Conservation (phyloP, 371 early-diverging fungal genomes). For the Saksenaea vasiformis region DNA sequence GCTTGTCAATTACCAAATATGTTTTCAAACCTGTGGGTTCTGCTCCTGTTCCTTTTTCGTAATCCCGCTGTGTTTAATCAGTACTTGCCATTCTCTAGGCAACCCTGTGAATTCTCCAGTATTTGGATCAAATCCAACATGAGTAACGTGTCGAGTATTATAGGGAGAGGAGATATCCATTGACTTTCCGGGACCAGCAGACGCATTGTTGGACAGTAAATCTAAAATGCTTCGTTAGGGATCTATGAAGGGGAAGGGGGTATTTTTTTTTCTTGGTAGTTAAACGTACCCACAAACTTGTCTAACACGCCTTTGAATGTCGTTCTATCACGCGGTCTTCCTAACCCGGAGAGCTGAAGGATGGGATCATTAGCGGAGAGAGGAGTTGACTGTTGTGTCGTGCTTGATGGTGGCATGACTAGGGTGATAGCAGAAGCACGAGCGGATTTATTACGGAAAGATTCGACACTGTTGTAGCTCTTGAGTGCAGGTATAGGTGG, state of each 20-base stretch:
- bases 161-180: slow-evolving; percentile 90
- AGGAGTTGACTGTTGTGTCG: neutral
- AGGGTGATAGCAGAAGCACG: slow-evolving; percentile 21
- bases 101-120: slow-evolving; percentile 91
- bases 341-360: neutral
- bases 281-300: slow-evolving; percentile 36
- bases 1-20: slow-evolving; percentile 47
- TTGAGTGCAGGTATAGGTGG: slow-evolving; percentile 8
- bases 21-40: slow-evolving; percentile 72
- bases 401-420: slow-evolving; percentile 13
- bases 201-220: slow-evolving; percentile 23
- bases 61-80: slow-evolving; percentile 89
- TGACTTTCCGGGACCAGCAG: slow-evolving; percentile 35
- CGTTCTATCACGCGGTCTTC: slow-evolving; percentile 23
- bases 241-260: neutral
- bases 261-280: neutral
- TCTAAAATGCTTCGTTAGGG: slow-evolving; percentile 23
- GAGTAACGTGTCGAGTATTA: slow-evolving; percentile 92
- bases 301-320: slow-evolving; percentile 59
- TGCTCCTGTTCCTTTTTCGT: slow-evolving; percentile 90
- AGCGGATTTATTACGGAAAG: slow-evolving; percentile 2
- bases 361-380: neutral
- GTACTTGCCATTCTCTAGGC: slow-evolving; percentile 87
- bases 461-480: slow-evolving; percentile 10
- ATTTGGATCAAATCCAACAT: slow-evolving; percentile 83